Base-by-base conservation (phyloP, 129 eudicot genomes). In the Heracleum sosnowskyi region DNA sequence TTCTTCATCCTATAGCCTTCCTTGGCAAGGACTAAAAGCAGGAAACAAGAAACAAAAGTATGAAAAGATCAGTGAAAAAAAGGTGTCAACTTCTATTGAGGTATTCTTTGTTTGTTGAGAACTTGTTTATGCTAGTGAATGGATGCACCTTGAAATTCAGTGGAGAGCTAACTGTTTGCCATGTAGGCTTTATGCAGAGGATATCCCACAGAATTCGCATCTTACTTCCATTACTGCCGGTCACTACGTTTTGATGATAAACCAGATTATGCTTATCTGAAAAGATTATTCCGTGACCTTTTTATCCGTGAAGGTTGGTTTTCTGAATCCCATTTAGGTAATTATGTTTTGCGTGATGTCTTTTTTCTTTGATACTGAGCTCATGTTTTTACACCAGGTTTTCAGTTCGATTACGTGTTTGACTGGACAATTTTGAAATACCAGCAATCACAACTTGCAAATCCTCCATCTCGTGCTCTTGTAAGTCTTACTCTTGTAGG, bases 21-120 rank as follows among this genome's bases (percentile, higher is more conserved):
- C 75, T 24, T 77, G 70, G 79, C 79, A 53, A 66, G 70, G 71
- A 34, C 79, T 77, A 13, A 77, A 77, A 57, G 79, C 79, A 36
- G 79, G 71, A n/a, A 77, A 53, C 34, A 77, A 77, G 72, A 77
- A 77, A 57, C 79, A 77, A 22, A 77, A 77, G 79, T 57, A 77
- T 57, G 79, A 77, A 55, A 77, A 77, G 39, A 77, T 77, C 49
- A 77, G 79, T 55, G 79, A 77, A 57, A 53, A 57, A 28, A 77
- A 77, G 41, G 79, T 57, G n/a, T 77, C 79, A 24, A 77, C 79
- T 18, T 57, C 79, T 6, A 77, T 77, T 55, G 79, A 77, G 79
- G 79, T 77, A 35, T 35, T 37, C 11, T 69, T 69, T 69, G 11
- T 33, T 36, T 36, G 13, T 34, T 18, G 29, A 18, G 28, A 33